phyloP scores from a whole-genome alignment of 2,329 filamentous ascomycete genomes.

The Diplodia corticola region DNA sequence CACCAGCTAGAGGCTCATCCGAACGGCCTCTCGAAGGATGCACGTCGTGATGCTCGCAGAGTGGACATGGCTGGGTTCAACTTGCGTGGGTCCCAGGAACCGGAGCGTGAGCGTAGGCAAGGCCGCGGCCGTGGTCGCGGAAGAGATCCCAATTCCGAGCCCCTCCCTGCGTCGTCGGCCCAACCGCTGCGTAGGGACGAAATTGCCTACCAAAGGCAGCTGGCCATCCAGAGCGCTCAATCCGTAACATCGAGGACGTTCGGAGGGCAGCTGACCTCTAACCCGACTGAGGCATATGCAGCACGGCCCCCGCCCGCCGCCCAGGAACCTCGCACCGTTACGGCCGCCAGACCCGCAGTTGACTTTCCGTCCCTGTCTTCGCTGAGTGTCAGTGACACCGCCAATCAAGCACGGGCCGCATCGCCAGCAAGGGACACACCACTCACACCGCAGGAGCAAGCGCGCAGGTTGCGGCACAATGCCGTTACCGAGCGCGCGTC shows the following conservation, averaged over 20 bases:
- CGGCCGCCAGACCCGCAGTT: constrained; percentile 37
- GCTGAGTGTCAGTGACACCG: constrained; percentile 8
- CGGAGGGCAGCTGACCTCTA: constrained; percentile 73
- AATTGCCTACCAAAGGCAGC: constrained; percentile 85
- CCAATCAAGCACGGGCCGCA: constrained; percentile 24
- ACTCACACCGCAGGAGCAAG: constrained; percentile 75
- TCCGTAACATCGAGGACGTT: constrained; percentile 78
- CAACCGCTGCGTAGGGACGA: constrained; percentile 83
- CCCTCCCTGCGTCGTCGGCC: constrained; percentile 72
- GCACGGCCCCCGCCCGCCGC: constrained; percentile 48
- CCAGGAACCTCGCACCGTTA: constrained; percentile 41
- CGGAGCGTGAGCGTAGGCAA: constrained; percentile 56
- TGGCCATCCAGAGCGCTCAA: constrained; percentile 87
- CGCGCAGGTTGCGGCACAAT: constrained; percentile 74
- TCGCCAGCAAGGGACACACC: constrained; percentile 46
- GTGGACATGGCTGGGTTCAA: constrained; percentile 90
- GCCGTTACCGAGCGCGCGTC: constrained; percentile 84
- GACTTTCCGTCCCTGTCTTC: constrained; percentile 21
- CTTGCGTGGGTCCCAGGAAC: constrained; percentile 69
- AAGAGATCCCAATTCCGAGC: constrained; percentile 83
- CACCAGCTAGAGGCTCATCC: constrained; percentile 86
- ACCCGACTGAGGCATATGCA: constrained; percentile 40
- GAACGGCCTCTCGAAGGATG: constrained; percentile 76
- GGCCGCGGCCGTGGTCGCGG: constrained; percentile 61
- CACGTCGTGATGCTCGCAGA: constrained; percentile 75